phyloP scores from a whole-genome alignment of 2,329 filamentous ascomycete genomes.

The Nemania sp. region DNA sequence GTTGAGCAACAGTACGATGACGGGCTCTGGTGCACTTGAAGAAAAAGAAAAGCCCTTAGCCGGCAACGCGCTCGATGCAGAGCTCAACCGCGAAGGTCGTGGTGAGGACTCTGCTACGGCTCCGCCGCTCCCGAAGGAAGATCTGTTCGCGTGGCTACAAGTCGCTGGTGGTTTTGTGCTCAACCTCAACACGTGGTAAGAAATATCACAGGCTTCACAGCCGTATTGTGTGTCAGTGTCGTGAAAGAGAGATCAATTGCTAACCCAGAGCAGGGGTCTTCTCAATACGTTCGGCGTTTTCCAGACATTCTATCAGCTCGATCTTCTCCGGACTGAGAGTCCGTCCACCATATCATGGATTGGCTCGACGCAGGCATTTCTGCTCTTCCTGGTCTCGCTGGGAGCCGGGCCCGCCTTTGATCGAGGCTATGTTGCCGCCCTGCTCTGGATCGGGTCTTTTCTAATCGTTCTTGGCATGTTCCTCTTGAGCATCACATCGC shows the following conservation, averaged over 20 bases:
- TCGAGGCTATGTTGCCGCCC: constrained; percentile 26
- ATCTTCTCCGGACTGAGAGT: constrained; percentile 40
- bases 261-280: constrained; percentile 5
- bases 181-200: constrained; percentile 21
- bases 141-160: constrained; percentile 1
- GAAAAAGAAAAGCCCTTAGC: no score
- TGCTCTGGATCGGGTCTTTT: constrained; percentile 29
- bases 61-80: no score
- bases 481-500: constrained; percentile 13
- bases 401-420: constrained; percentile 32
- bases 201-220: constrained; percentile 29
- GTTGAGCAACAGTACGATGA: no score
- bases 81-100: no score
- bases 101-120: no score
- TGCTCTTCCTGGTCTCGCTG: constrained; percentile 39
- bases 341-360: constrained; percentile 50
- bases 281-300: constrained; percentile 40
- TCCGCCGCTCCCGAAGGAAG: background rate
- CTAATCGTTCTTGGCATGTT: background rate
- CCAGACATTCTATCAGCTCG: constrained; percentile 47
- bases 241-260: no score
- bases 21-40: no score
- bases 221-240: no score
- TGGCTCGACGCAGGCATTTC: constrained; percentile 45
- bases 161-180: background rate